Evolutionary conservation across 805 yeast species (phyloP).

Genomic region (Yarrowia sp.): DNA sequence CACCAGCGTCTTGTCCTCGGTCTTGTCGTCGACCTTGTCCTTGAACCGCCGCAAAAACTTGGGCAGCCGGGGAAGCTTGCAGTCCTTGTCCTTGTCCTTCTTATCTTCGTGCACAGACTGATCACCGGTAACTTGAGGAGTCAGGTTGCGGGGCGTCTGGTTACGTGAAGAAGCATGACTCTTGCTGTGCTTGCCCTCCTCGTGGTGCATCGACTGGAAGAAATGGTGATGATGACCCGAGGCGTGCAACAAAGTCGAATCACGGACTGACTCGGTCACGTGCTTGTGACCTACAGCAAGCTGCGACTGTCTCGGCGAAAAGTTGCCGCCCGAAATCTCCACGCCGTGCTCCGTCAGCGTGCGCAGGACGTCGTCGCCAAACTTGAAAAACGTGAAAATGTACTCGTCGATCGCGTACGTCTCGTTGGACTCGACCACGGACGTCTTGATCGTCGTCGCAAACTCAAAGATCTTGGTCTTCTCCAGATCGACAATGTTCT

Average conservation of each 20-base stretch:
- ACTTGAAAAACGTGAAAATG: constrained; percentile 60
- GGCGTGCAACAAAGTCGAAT: constrained; percentile 19
- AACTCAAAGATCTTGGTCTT: constrained; percentile 54
- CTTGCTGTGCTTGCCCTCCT: not conserved
- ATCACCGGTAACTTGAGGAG: constrained; percentile 13
- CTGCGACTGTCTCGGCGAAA: constrained; percentile 15
- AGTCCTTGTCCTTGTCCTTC: not conserved
- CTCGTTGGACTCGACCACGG: constrained; percentile 55
- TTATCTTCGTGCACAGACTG: constrained; percentile 7
- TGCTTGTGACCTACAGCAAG: constrained; percentile 4
- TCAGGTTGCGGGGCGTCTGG: constrained; percentile 5
- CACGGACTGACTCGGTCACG: constrained; percentile 19
- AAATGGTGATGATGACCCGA: constrained; percentile 23
- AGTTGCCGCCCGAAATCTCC: constrained; percentile 4
- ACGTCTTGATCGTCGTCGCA: constrained; percentile 57
- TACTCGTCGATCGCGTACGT: constrained; percentile 64
- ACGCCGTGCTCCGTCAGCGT: constrained; percentile 7
- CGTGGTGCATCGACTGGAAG: not conserved
- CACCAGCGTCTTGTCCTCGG: not conserved
- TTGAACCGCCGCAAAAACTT: constrained; percentile 21
- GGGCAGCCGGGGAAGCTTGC: constrained; percentile 15
- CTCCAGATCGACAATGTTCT: constrained; percentile 61
- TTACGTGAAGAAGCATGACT: not conserved
- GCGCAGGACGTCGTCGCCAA: constrained; percentile 39
- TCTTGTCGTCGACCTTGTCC: not conserved